Evolutionary conservation across 495 filamentous ascomycete species (phyloP).

Genomic region (Immersiella caudata): DNA sequence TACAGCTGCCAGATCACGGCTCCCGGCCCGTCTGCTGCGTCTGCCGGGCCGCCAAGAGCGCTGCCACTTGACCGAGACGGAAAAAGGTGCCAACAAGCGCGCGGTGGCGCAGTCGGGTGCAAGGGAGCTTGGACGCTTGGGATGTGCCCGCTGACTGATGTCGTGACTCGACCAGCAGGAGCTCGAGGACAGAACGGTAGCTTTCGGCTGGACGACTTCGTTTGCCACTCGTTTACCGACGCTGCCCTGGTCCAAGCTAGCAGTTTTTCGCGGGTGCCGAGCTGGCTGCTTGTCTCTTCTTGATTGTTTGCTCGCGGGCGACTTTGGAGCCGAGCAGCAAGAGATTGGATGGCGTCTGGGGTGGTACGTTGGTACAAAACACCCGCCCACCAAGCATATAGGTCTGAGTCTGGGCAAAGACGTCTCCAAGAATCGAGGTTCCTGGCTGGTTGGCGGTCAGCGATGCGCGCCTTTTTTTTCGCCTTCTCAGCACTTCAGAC

Average conservation of each 20-base stretch:
- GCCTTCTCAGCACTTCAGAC: neutral
- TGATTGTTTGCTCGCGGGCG: neutral
- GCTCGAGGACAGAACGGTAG: neutral
- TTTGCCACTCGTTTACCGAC: neutral
- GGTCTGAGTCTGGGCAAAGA: neutral
- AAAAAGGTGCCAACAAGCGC: neutral
- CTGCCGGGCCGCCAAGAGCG: constrained; percentile 22
- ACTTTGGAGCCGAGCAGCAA: neutral
- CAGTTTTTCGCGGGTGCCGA: neutral
- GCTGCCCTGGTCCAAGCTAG: constrained; percentile 41
- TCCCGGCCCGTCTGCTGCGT: neutral
- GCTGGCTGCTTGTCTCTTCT: neutral
- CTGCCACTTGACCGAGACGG: neutral
- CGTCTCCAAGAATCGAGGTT: neutral
- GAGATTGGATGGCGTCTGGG: neutral
- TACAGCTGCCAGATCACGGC: neutral
- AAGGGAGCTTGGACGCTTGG: neutral
- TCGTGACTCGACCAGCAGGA: constrained; percentile 14
- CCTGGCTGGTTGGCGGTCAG: neutral
- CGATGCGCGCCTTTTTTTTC: neutral
- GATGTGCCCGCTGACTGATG: constrained; percentile 24
- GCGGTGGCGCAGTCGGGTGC: neutral
- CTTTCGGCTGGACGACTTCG: neutral
- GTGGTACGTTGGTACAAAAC: neutral
- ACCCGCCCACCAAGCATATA: neutral